A percentile compares a stretch with the other conserved stretches of the same genome.
phyloP scores from a whole-genome alignment of 169 alveolate genomes.

The Eimeria acervulina region DNA sequence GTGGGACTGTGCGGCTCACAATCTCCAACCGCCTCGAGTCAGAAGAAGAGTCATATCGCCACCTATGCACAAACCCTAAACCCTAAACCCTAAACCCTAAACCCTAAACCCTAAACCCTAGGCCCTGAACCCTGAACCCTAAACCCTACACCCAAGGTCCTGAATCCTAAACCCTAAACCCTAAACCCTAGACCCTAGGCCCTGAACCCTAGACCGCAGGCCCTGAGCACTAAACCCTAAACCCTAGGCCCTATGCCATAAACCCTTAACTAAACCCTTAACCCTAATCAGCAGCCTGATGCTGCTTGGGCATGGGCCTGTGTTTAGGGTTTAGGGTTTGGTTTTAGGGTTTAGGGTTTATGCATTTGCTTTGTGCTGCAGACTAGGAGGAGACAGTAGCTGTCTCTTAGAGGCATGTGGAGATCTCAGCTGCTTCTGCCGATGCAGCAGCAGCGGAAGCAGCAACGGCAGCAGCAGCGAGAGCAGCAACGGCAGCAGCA shows the following conservation, averaged over 20 bases:
- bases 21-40: constrained; percentile 16
- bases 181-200: neutral
- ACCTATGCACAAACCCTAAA: neutral
- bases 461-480: constrained; percentile 27
- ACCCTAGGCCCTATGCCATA: neutral
- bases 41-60: neutral
- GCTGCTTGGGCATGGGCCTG: too few species aligned
- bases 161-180: neutral
- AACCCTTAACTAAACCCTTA: neutral
- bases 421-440: neutral
- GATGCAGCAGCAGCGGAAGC: neutral
- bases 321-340: neutral
- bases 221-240: neutral
- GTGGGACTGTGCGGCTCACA: constrained; percentile 17
- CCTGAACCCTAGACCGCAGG: neutral
- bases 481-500: neutral
- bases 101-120: neutral
- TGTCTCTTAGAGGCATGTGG: neutral
- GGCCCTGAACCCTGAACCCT: neutral
- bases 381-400: neutral
- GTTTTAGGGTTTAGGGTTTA: neutral
- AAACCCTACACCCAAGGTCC: neutral
- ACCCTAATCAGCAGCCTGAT: too few species aligned
- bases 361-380: neutral
- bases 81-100: constrained; percentile 1